Percentiles rank a stretch among this genome's conserved stretches.
These are phyloP conservation scores for Ophiostoma piceae DNA, from an alignment of 2,329 filamentous ascomycete species.

Conservation along the genomic window DNA sequence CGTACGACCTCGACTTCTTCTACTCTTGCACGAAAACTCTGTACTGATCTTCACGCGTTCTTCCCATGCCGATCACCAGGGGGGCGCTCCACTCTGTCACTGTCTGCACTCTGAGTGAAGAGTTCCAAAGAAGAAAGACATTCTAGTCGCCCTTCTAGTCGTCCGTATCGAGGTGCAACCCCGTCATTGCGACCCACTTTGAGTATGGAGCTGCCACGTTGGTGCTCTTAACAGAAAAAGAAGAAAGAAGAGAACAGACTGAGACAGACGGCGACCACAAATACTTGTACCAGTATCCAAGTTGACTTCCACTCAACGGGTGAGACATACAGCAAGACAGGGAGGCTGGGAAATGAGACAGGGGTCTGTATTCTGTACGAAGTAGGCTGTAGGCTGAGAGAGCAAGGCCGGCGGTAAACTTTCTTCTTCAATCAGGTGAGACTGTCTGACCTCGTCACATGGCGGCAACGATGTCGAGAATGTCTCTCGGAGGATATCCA, in stretches of 20 bases:
- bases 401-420: background rate
- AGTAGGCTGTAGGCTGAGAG: background rate
- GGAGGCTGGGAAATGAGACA: constrained; percentile 9
- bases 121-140: background rate
- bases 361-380: too few relatives aligned
- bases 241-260: too few relatives aligned
- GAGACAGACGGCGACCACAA: constrained; percentile 7
- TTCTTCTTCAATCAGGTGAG: background rate
- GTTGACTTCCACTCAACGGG: too few relatives aligned
- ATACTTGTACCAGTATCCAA: background rate
- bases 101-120: too few relatives aligned
- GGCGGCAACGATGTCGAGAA: background rate
- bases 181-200: constrained; percentile 4
- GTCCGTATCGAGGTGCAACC: constrained; percentile 11
- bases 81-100: background rate
- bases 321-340: background rate
- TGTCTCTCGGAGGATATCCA: constrained; percentile 4
- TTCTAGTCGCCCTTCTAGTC: constrained; percentile 12
- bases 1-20: background rate
- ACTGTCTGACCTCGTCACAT: constrained; percentile 12
- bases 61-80: constrained; percentile 1
- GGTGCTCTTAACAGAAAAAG: background rate
- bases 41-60: constrained; percentile 7
- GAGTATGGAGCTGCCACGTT: constrained; percentile 7
- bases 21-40: background rate